These are phyloP conservation scores for Ophiostoma populinum DNA, from an alignment of 2,329 filamentous ascomycete genomes.

Conservation along the genomic window DNA sequence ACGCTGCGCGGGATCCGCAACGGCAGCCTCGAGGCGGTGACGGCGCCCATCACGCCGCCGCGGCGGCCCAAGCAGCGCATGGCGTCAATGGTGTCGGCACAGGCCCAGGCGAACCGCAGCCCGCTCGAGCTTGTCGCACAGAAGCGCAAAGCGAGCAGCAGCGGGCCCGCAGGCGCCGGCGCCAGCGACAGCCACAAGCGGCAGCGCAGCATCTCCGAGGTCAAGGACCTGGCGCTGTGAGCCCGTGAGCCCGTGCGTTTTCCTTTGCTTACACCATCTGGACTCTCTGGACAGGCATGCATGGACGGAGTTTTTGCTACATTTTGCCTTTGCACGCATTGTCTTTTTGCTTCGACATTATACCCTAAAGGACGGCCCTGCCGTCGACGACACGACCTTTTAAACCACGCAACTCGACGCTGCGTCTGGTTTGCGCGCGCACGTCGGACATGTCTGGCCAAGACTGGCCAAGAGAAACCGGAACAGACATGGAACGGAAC, in stretches of 20 bases:
- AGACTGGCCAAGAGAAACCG: no score
- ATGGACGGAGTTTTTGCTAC: not conserved
- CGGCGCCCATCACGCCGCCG: constrained; percentile 49
- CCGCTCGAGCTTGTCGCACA: constrained; percentile 30
- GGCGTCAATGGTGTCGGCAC: constrained; percentile 13
- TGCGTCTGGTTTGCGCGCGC: no score
- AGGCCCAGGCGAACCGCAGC: constrained; percentile 28
- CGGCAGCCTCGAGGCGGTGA: constrained; percentile 47
- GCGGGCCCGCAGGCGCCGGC: constrained; percentile 18
- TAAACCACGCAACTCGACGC: no score
- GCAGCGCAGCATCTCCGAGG: constrained; percentile 41
- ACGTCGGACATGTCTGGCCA: no score
- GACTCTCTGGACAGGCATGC: not conserved
- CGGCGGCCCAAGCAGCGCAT: constrained; percentile 38
- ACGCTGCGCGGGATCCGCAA: constrained; percentile 46
- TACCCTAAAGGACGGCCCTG: not conserved
- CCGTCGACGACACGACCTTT: no score
- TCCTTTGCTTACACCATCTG: no score
- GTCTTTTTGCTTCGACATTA: no score
- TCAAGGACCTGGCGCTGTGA: constrained; percentile 20
- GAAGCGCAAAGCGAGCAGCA: constrained; percentile 29
- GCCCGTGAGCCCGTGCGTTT: not conserved
- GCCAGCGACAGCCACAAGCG: constrained; percentile 29
- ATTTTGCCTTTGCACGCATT: not conserved
- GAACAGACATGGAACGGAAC: no score